Percentiles rank a stretch among this genome's conserved stretches.
phyloP scores from a whole-genome alignment of 768 basidiomycete genomes.

The Hortiboletus campestris region DNA sequence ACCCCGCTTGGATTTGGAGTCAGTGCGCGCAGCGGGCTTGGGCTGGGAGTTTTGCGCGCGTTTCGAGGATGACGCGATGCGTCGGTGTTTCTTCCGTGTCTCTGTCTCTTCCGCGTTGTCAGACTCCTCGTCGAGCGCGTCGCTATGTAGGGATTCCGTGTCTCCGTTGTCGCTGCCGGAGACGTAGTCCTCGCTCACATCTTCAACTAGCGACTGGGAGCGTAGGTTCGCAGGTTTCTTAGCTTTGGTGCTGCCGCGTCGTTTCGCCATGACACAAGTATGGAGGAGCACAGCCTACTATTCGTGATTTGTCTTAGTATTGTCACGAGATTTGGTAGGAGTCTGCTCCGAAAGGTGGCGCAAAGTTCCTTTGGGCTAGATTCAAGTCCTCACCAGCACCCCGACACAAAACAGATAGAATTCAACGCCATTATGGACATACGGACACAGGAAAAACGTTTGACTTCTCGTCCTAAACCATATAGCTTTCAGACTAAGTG shows the following conservation, averaged over 20 bases:
- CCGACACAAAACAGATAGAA: background rate
- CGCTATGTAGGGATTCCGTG: slow-evolving; percentile 36
- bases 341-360: no score
- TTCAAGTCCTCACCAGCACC: background rate
- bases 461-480: background rate
- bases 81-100: slow-evolving; percentile 21
- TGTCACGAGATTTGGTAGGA: background rate
- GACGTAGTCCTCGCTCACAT: slow-evolving; percentile 10
- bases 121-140: slow-evolving; percentile 45
- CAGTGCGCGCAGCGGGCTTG: background rate
- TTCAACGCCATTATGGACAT: background rate
- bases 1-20: slow-evolving; percentile 25
- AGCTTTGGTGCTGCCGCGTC: slow-evolving; percentile 2
- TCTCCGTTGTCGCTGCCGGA: slow-evolving; percentile 15
- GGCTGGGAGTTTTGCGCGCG: slow-evolving; percentile 22
- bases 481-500: background rate
- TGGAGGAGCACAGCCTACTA: background rate
- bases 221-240: slow-evolving; percentile 1
- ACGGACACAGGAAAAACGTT: background rate
- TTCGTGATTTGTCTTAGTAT: background rate
- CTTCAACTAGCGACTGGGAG: slow-evolving; percentile 6
- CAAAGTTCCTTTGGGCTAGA: background rate
- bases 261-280: slow-evolving; percentile 16
- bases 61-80: slow-evolving; percentile 25
- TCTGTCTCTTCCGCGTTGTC: slow-evolving; percentile 13